Conservation (phyloP, 202 grass and related monocot genomes). For the Carex arenaria region DNA sequence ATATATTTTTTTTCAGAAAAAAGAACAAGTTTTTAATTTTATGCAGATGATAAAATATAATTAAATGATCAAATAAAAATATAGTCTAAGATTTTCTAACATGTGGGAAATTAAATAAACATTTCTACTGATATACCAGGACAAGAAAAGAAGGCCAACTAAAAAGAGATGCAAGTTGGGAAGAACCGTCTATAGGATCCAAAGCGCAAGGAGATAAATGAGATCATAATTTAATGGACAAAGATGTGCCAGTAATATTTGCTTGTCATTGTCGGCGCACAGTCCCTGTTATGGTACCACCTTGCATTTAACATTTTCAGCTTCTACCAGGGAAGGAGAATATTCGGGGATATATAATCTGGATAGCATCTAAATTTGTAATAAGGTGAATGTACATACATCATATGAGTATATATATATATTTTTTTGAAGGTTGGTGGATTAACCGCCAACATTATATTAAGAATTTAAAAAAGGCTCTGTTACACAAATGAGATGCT, state of each 20-base stretch:
- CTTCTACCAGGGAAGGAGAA: not conserved
- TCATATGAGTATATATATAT: too few species aligned
- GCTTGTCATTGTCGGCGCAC: not conserved
- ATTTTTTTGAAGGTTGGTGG: too few species aligned
- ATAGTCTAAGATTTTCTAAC: not conserved
- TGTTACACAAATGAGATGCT: too few species aligned
- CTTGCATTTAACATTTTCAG: not conserved
- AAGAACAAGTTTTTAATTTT: not conserved
- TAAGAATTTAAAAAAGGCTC: too few species aligned
- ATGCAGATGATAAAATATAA: not conserved
- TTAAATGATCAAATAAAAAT: not conserved
- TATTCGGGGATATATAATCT: not conserved
- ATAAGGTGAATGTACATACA: too few species aligned
- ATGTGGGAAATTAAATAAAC: not conserved
- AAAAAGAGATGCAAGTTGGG: not conserved
- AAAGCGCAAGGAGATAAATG: not conserved
- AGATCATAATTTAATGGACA: not conserved
- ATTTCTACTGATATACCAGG: not conserved
- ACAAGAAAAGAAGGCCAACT: not conserved
- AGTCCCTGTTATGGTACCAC: not conserved
- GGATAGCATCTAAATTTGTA: too few species aligned
- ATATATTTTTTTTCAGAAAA: too few species aligned
- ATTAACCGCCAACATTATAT: too few species aligned
- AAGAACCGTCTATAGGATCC: not conserved
- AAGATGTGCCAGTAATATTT: not conserved